Base-by-base conservation (phyloP, 164 flowering plant genomes). In the Malania oleifera region DNA sequence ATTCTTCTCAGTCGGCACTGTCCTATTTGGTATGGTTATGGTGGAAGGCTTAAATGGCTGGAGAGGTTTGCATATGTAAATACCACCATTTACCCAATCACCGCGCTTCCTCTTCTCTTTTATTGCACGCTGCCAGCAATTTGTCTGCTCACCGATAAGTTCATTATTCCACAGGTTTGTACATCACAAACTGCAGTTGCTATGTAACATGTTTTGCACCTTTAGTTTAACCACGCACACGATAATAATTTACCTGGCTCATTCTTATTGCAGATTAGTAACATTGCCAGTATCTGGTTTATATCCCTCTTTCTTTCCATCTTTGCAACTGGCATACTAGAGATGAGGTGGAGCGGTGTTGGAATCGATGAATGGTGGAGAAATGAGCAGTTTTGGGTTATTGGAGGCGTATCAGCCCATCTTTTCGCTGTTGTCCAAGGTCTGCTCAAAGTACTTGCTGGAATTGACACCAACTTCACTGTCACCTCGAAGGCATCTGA, bases 311-410 rank as follows among this genome's bases (percentile, higher is more conserved):
- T 86, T 39, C 77, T 84, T 52, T 84, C 93, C 67, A 84, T 86
- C 71, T 86, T 86, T 59, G 93, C 89, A 0, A 86, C 93, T n/a
- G 93, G 93, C 62, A 86, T 86, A 38, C 70, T 86, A 24, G 93
- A 86, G 69, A 82, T 86, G 89, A 61, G 93, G 53, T 86, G 93
- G 93, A 86, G 93, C 41, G 93, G 93, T 4, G 93, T 86, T 27
- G 90, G 93, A 23, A 86, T 86, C 6, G 93, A 86, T 15, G 93
- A 86, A 56, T 84, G 89, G 89, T 84, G 89, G 89, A 84, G 89
- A 63, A 84, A 84, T 43, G 89, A 84, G 63, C 89, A 84, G 66
- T 84, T 82, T 65, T 84, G 86, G 89, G 89, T 84, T 38, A 82
- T 82, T 51, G 86, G 86, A 29, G 86, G 86, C 39, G 82, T 80